Percentiles rank a stretch among this genome's conserved stretches.
Conservation (phyloP, 75 land plant genomes). For the Gnetum montanum region DNA sequence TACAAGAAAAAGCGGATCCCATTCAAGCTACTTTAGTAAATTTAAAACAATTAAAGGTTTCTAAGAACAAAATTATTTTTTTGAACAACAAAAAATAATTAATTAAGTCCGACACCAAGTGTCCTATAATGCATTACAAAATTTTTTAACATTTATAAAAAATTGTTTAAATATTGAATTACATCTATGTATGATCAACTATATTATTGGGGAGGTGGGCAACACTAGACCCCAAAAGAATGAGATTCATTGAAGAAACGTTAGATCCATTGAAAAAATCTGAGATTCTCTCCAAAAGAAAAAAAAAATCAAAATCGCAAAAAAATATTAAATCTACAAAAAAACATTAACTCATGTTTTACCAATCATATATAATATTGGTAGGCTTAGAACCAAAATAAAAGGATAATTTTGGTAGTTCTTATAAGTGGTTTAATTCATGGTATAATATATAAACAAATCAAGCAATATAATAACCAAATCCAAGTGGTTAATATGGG, state of each 20-base stretch:
- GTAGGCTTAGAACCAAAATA: not conserved
- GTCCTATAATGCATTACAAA: not conserved
- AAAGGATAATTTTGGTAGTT: not conserved
- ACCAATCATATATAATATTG: too few species aligned
- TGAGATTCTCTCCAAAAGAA: too few species aligned
- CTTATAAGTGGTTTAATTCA: not conserved
- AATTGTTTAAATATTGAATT: not conserved
- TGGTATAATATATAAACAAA: not conserved
- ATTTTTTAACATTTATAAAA: not conserved
- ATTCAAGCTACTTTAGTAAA: not conserved
- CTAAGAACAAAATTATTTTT: not conserved
- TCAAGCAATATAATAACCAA: slow-evolving; percentile 1
- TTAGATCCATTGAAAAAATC: too few species aligned
- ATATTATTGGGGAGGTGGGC: not conserved
- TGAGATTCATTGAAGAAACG: too few species aligned
- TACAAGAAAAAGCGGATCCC: slow-evolving; percentile 1
- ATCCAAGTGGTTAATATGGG: slow-evolving; percentile 13
- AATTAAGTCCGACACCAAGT: not conserved
- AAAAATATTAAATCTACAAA: too few species aligned
- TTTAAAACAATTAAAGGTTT: slow-evolving; percentile 9
- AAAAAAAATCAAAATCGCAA: too few species aligned
- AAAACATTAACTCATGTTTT: too few species aligned
- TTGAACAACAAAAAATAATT: not conserved
- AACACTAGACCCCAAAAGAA: too few species aligned
- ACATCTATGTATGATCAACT: slow-evolving; percentile 1